Percentiles rank a stretch among this genome's conserved stretches.
phyloP scores from a whole-genome alignment of 495 filamentous ascomycete genomes.

The Bryoglossum gracile region DNA sequence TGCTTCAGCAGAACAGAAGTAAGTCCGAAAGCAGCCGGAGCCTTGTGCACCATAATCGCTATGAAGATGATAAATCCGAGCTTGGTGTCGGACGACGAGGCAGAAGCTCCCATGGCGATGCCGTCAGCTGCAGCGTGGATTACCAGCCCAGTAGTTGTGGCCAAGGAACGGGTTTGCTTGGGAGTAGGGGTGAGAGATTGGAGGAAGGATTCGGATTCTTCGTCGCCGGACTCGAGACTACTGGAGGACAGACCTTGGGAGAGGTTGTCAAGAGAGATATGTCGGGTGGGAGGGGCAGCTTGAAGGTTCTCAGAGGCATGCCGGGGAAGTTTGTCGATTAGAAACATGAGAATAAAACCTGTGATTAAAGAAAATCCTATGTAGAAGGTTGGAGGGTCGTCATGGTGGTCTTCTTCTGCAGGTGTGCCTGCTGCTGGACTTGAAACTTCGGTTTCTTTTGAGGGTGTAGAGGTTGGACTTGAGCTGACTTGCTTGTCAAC shows the following conservation, averaged over 20 bases:
- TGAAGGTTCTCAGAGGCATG: constrained; percentile 52
- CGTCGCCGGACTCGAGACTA: constrained; percentile 26
- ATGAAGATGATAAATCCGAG: constrained; percentile 86
- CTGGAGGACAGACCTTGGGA: constrained; percentile 41
- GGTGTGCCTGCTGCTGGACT: not conserved
- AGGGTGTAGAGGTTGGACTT: constrained; percentile 1
- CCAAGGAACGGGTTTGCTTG: constrained; percentile 44
- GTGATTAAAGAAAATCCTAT: constrained; percentile 80
- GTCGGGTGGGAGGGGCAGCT: constrained; percentile 43
- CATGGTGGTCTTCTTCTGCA: constrained; percentile 27
- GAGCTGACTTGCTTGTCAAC: not conserved
- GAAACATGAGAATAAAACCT: constrained; percentile 95
- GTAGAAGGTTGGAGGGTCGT: constrained; percentile 46
- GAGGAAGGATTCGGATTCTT: constrained; percentile 46
- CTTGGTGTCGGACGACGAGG: constrained; percentile 59
- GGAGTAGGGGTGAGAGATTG: constrained; percentile 40
- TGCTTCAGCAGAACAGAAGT: constrained; percentile 85
- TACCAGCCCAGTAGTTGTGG: constrained; percentile 88
- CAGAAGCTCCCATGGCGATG: constrained; percentile 87
- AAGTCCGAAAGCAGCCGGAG: constrained; percentile 89
- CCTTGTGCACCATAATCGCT: constrained; percentile 96
- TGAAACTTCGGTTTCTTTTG: constrained; percentile 24
- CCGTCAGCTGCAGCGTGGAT: constrained; percentile 97
- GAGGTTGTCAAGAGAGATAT: constrained; percentile 80
- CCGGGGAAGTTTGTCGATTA: constrained; percentile 82